Percentiles rank a stretch among this genome's conserved stretches.
Conservation (phyloP, 441 rosid genomes). For the Gossypium lobatum region DNA sequence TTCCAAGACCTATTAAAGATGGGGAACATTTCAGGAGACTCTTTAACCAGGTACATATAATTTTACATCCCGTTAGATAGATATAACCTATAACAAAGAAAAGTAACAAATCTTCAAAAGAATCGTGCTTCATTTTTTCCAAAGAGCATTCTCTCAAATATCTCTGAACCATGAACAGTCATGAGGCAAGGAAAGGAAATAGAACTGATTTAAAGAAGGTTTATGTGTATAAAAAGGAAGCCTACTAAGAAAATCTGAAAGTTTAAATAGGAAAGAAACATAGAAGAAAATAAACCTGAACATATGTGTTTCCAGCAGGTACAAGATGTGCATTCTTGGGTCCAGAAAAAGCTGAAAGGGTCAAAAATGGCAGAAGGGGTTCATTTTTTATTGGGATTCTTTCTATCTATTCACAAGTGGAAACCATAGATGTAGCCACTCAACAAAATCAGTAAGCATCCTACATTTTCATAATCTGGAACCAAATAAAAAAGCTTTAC, state of each 20-base stretch:
- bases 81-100: not conserved
- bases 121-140: not conserved
- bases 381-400: conserved; percentile 5
- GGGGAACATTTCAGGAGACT: not conserved
- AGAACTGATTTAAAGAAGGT: not conserved
- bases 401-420: not conserved
- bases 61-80: not conserved
- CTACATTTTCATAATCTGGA: not conserved
- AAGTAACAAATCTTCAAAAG: too few relatives aligned
- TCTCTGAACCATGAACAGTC: not conserved
- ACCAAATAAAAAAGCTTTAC: conserved; percentile 20
- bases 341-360: conserved; percentile 56
- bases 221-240: not conserved
- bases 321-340: conserved; percentile 45
- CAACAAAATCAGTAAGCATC: conserved; percentile 13
- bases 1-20: not conserved
- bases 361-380: conserved; percentile 13
- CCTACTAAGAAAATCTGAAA: not conserved
- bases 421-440: not conserved
- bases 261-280: not conserved
- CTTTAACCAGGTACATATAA: not conserved
- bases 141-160: not conserved
- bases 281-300: conserved; percentile 36
- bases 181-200: not conserved
- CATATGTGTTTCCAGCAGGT: conserved; percentile 57